Evolutionary conservation across 1,139 yeast genomes (phyloP), one percentile per base, ranked within the genome.

Genomic region (Yamadazyma diddensiae): DNA sequence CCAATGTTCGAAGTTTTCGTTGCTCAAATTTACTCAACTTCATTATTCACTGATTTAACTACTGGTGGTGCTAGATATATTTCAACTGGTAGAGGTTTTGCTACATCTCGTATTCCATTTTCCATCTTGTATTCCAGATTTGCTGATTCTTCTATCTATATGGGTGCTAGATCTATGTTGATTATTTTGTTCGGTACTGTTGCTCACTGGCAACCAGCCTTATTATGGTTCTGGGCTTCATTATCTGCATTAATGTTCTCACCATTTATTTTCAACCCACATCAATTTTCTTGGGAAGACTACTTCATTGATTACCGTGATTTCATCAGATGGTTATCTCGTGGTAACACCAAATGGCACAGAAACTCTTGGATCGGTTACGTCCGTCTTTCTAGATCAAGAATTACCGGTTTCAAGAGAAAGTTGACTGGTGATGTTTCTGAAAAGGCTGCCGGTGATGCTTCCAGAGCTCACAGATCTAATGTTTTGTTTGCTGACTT

Each of bases 21-120:
- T 52, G 95, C 97, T 59, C 99, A 94, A 72, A 90, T 94, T 49
- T 92, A 92, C 59, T 88, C 98, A 36, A 79, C 94, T 45, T 85
- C 98, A 18, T 70, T 92, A 57, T 70, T 83, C 53, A 85, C 90
- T 52, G 97, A 92, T 71, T 73, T 92, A 69, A 78, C 96, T 41
- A 92, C 90, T 58, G 99, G 99, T 70, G 99, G 99, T 73, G 99
- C 98, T 46, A 85, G 97, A 66, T 92, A 92, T 72, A 92, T 92
- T 59, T 88, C 97, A 38, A 92, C 98, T 36, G 98, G 98, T 66
- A 87, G 98, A 80, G 97, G 97, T 64, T 88, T 92, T 58, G 98
- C 98, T 26, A 92, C 97, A 45, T 92, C 97, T 12, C 87, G 98
- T 73, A 90, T 90, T 56, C 97, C 97, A 46, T 92, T 94, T 70